Conservation (phyloP, 345 rosid genomes). For the Murraya paniculata region DNA sequence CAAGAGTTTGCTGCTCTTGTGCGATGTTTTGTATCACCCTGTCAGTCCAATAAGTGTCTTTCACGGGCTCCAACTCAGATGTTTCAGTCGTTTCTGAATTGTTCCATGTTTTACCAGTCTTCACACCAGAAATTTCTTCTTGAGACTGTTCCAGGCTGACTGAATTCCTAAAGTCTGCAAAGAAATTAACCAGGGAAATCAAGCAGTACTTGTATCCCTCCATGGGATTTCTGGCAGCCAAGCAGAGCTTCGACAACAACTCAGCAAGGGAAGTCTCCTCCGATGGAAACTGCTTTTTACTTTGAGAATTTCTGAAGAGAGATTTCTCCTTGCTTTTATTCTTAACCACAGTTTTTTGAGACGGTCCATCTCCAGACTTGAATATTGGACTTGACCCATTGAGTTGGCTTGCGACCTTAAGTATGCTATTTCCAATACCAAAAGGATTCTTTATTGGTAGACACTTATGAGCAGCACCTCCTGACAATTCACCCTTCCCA, state of each 20-base stretch:
- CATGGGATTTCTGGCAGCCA: conserved; percentile 38
- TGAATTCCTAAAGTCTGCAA: conserved; percentile 39
- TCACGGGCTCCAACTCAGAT: conserved; percentile 19
- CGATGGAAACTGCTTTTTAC: conserved; percentile 15
- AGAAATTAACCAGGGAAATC: conserved; percentile 30
- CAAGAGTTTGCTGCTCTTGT: conserved; percentile 25
- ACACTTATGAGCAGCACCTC: conserved; percentile 23
- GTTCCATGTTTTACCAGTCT: conserved; percentile 26
- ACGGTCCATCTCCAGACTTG: conserved; percentile 9
- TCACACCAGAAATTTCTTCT: conserved; percentile 21
- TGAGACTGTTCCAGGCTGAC: conserved; percentile 25
- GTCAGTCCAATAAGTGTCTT: conserved; percentile 32
- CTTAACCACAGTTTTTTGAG: neutral
- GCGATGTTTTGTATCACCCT: conserved; percentile 16
- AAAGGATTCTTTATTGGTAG: conserved; percentile 31
- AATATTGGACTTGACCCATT: conserved; percentile 21
- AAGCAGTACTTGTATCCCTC: conserved; percentile 18
- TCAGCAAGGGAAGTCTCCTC: conserved; percentile 32
- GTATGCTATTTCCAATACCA: conserved; percentile 39
- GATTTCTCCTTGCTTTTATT: conserved; percentile 25
- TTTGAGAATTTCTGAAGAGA: conserved; percentile 15
- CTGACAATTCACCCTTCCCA: conserved; percentile 20
- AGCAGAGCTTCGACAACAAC: conserved; percentile 32
- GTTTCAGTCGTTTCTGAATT: conserved; percentile 14
- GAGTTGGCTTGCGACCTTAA: conserved; percentile 32